Evolutionary conservation across 2,329 filamentous ascomycete genomes (phyloP).

Genomic region (Chrysoporthe cubensis): DNA sequence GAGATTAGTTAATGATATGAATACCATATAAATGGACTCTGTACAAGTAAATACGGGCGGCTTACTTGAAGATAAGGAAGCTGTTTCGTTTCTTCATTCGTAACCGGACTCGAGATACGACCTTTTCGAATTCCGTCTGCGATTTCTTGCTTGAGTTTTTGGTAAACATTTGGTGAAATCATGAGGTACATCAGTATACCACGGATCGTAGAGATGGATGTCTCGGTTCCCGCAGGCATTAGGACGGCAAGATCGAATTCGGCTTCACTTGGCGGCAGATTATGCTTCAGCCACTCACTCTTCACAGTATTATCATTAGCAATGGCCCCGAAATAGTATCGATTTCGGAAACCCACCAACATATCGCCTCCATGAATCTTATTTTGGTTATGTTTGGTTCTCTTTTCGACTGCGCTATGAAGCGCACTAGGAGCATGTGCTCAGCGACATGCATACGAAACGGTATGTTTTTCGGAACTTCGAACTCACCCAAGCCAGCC

Average conservation of each 20-base stretch:
- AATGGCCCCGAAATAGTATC: neutral
- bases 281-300: conserved; percentile 20
- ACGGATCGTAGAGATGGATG: conserved; percentile 51
- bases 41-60: neutral
- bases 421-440: neutral
- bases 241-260: conserved; percentile 15
- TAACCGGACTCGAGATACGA: conserved; percentile 37
- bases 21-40: neutral
- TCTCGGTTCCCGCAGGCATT: conserved; percentile 53
- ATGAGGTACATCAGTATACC: conserved; percentile 50
- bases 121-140: conserved; percentile 47
- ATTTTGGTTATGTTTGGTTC: neutral
- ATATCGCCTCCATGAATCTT: neutral
- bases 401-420: neutral
- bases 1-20: neutral
- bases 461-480: neutral
- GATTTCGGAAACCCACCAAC: conserved; percentile 5
- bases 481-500: conserved; percentile 10
- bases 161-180: conserved; percentile 46
- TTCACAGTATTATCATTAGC: neutral
- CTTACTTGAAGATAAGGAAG: conserved; percentile 38
- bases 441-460: conserved; percentile 25
- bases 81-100: conserved; percentile 31
- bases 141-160: conserved; percentile 38
- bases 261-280: neutral